Evolutionary conservation across 495 filamentous ascomycete species (phyloP).

Genomic region (Aspergillus heteromorphus): DNA sequence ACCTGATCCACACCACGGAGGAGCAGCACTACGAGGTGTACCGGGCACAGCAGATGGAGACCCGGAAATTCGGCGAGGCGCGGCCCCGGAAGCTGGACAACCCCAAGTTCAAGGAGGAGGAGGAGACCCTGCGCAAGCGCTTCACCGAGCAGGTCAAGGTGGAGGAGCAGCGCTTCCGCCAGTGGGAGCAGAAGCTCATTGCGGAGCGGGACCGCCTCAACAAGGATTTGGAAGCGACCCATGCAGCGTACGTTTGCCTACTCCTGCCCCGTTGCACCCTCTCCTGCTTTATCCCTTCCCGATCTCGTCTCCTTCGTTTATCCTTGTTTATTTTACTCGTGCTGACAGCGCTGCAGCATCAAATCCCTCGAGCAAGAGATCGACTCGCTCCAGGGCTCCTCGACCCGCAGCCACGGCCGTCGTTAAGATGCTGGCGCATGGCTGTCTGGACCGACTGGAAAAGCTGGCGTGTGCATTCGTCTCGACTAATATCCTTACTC

Average conservation of each 20-base stretch:
- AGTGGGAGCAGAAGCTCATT: constrained; percentile 99
- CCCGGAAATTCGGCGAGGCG: constrained; percentile 96
- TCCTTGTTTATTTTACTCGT: no score
- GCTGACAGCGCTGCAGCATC: constrained; percentile 55
- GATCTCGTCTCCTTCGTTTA: no score
- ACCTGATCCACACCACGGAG: constrained; percentile 98
- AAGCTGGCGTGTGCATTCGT: constrained; percentile 26
- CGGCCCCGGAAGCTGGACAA: constrained; percentile 97
- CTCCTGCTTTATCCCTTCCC: no score
- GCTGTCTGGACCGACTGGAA: constrained; percentile 15
- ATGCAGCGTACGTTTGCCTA: constrained; percentile 65
- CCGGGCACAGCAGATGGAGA: constrained; percentile 99
- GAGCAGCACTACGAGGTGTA: constrained; percentile 99
- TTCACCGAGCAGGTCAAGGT: constrained; percentile 99
- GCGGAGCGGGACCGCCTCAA: constrained; percentile 95
- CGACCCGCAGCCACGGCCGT: constrained; percentile 90
- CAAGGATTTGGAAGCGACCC: constrained; percentile 96
- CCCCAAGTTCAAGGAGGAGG: constrained; percentile 99
- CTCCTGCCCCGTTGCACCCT: not conserved
- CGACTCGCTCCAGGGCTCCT: constrained; percentile 86
- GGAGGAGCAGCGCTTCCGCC: constrained; percentile 95
- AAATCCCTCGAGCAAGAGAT: constrained; percentile 92
- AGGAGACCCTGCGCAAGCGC: constrained; percentile 93
- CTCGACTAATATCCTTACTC: constrained; percentile 33
- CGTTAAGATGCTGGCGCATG: constrained; percentile 53